Evolutionary conservation across 2,329 filamentous ascomycete species (phyloP).

Genomic region (Claviceps africana): DNA sequence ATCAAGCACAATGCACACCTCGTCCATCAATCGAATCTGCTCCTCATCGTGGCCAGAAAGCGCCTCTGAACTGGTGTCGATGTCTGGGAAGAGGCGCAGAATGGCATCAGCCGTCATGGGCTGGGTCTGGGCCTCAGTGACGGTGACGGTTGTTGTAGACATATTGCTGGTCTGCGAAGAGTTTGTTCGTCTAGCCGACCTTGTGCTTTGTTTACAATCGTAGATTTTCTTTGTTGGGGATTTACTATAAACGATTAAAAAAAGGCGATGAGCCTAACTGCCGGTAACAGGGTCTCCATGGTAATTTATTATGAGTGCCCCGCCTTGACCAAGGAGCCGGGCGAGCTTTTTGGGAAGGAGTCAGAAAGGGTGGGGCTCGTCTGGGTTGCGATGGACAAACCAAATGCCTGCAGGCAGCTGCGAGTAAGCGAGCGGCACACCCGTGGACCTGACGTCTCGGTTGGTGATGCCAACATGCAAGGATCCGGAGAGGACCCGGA

Average conservation of each 20-base stretch:
- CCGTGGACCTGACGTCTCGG: no score
- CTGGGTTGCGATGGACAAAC: not conserved
- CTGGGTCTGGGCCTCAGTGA: slow-evolving; percentile 30
- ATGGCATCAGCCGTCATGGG: slow-evolving; percentile 77
- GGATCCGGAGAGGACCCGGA: not conserved
- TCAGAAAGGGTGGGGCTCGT: not conserved
- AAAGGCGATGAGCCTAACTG: not conserved
- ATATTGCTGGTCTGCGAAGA: slow-evolving; percentile 7
- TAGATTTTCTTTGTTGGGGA: not conserved
- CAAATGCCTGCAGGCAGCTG: not conserved
- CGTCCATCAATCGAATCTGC: slow-evolving; percentile 96
- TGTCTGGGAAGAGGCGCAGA: slow-evolving; percentile 75
- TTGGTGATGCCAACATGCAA: not conserved
- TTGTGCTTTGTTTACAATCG: not conserved
- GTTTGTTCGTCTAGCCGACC: not conserved
- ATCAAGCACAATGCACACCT: slow-evolving; percentile 94
- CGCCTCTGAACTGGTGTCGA: slow-evolving; percentile 55
- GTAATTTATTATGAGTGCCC: not conserved
- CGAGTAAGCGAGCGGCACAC: not conserved
- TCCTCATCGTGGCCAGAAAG: slow-evolving; percentile 90
- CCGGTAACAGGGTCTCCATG: not conserved
- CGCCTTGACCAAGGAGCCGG: not conserved
- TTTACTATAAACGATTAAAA: not conserved
- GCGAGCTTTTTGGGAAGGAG: not conserved
- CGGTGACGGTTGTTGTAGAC: slow-evolving; percentile 25